These are phyloP conservation scores for Phyllosticta citribraziliensis DNA, from an alignment of 2,329 filamentous ascomycete species.

Conservation along the genomic window DNA sequence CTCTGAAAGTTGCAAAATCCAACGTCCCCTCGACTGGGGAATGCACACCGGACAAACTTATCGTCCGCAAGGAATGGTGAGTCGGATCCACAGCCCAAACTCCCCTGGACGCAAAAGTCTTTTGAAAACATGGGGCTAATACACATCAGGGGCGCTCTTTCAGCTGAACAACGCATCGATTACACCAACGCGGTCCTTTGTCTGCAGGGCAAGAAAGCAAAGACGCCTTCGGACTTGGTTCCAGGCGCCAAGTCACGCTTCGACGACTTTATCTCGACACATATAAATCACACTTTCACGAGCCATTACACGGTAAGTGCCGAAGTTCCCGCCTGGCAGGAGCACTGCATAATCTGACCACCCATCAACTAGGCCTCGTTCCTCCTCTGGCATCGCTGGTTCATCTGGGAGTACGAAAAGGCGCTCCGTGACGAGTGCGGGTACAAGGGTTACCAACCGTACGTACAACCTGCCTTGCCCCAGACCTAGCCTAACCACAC, in stretches of 20 bases:
- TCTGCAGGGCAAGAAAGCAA: slow-evolving; percentile 20
- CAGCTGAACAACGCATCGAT: slow-evolving; percentile 19
- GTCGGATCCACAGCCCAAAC: neutral
- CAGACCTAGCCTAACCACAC: no score
- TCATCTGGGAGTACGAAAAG: slow-evolving; percentile 33
- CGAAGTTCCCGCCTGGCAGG: neutral
- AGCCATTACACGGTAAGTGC: slow-evolving; percentile 24
- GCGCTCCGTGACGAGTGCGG: slow-evolving; percentile 33
- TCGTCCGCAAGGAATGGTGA: slow-evolving; percentile 9
- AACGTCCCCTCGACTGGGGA: neutral
- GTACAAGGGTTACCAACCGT: slow-evolving; percentile 35
- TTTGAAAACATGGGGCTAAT: neutral
- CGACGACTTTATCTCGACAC: slow-evolving; percentile 28
- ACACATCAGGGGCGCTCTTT: neutral
- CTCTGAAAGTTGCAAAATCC: neutral
- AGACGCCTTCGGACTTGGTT: slow-evolving; percentile 19
- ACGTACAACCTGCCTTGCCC: slow-evolving; percentile 31
- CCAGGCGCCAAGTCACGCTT: slow-evolving; percentile 26
- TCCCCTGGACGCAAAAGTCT: neutral
- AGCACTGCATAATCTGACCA: slow-evolving; percentile 3
- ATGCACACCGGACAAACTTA: slow-evolving; percentile 5
- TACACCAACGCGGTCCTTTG: slow-evolving; percentile 29
- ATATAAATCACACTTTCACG: slow-evolving; percentile 25
- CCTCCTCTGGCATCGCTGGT: slow-evolving; percentile 33
- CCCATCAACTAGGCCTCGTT: slow-evolving; percentile 20